Evolutionary conservation across 2,329 filamentous ascomycete species (phyloP), one percentile per base, ranked within the genome.

Genomic region (Sporothrix luriei): DNA sequence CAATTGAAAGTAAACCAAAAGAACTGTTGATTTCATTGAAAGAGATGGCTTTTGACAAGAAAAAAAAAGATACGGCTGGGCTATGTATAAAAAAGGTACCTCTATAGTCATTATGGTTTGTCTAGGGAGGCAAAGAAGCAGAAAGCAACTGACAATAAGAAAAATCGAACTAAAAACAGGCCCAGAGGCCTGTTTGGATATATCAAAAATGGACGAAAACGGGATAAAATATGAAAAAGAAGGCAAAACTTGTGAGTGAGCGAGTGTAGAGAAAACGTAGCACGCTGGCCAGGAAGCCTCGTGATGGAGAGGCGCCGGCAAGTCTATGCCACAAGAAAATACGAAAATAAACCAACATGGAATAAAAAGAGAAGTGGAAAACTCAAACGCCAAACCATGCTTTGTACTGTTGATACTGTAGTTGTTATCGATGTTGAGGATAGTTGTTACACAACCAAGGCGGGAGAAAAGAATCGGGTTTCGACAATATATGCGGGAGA

Each of bases 311-410:
- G 46, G 61, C 49, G 40, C 54, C 40, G 19, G 43, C 24, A 57
- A 66, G 38, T 38, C 19, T 29, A 33, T 48, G 9, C 40, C 51
- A 21, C 1, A 14, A 66, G 29, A 29, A 5, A 4, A 33, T 38
- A 21, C 0, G 9, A 33, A 49, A 38, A 33, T 2, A 51, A 40
- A 40, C 3, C 16, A 24, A 61, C 46, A 65, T 11, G 9, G 43
- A 29, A 43, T n/a, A 43, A 13, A 43, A 16, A 38, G 29, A 52
- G 29, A 59, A 64, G 62, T 65, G 24, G 26, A 19, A 51, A 68
- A 65, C 46, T 33, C 49, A 70, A 73, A 71, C 68, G 68, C 70
- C 70, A 69, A 46, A 55, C 67, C 64, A 71, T 69, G 69, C 70
- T 65, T 69, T 51, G 46, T 46, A 29, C 11, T 62, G 48, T 57